Conservation (phyloP, 2,329 filamentous ascomycete species). For the Colletotrichum higginsianum region DNA sequence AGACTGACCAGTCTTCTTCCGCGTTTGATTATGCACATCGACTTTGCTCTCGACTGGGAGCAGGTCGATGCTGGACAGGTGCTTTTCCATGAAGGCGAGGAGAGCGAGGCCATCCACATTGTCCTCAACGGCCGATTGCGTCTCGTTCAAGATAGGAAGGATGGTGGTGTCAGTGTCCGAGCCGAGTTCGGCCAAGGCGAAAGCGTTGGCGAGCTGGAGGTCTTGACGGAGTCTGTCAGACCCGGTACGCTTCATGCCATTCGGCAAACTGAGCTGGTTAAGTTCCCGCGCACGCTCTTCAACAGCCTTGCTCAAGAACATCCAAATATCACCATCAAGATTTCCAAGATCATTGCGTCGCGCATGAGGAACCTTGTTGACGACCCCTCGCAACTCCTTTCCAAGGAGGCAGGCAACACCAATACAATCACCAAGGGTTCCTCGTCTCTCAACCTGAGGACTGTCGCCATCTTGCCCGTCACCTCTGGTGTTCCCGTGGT, state of each 20-base stretch:
- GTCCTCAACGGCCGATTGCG: slow-evolving; percentile 94
- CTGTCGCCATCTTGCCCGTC: slow-evolving; percentile 92
- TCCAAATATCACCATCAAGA: slow-evolving; percentile 98
- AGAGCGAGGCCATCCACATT: slow-evolving; percentile 98
- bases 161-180: slow-evolving; percentile 86
- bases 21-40: slow-evolving; percentile 92
- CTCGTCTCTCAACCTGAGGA: slow-evolving; percentile 92
- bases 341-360: slow-evolving; percentile 97
- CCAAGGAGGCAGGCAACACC: slow-evolving; percentile 72
- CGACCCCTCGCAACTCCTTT: slow-evolving; percentile 78
- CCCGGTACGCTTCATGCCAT: slow-evolving; percentile 95
- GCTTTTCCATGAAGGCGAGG: slow-evolving; percentile 92
- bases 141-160: slow-evolving; percentile 84
- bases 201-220: slow-evolving; percentile 96
- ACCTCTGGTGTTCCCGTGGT: slow-evolving; percentile 93
- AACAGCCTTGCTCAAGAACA: slow-evolving; percentile 98
- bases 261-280: slow-evolving; percentile 94
- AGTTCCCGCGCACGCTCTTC: slow-evolving; percentile 95
- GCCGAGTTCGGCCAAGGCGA: slow-evolving; percentile 98
- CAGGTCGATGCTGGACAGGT: slow-evolving; percentile 96
- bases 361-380: slow-evolving; percentile 93
- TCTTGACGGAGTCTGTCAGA: slow-evolving; percentile 93
- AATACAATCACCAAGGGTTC: slow-evolving; percentile 78
- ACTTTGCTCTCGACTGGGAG: slow-evolving; percentile 98
- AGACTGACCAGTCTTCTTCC: slow-evolving; percentile 91